phyloP scores from a whole-genome alignment of 2,329 filamentous ascomycete species.

The Cordyceps fumosorosea region DNA sequence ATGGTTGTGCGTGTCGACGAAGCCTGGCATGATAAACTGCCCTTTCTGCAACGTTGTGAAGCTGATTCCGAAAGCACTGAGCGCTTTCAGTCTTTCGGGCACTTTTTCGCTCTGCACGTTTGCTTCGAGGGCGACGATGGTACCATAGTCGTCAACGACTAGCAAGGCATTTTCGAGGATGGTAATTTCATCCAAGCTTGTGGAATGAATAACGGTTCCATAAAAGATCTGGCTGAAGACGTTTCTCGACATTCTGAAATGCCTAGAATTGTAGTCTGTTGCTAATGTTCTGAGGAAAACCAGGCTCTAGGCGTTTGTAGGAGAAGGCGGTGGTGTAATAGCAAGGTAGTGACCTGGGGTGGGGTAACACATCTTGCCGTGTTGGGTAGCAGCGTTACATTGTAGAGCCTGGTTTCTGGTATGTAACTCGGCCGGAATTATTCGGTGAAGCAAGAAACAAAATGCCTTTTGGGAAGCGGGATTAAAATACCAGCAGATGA shows the following conservation, averaged over 20 bases:
- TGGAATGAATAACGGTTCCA: conserved; percentile 29
- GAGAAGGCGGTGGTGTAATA: neutral
- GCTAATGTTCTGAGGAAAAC: neutral
- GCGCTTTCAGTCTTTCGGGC: conserved; percentile 12
- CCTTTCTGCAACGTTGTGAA: conserved; percentile 27
- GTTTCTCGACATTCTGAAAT: neutral
- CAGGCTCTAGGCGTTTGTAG: neutral
- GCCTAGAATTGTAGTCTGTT: neutral
- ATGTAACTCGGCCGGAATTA: neutral
- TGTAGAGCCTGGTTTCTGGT: neutral
- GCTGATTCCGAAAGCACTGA: conserved; percentile 7
- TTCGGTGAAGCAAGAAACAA: neutral
- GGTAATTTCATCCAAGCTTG: conserved; percentile 24
- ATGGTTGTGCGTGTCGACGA: conserved; percentile 63
- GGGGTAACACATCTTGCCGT: conserved; percentile 2
- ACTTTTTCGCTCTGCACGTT: conserved; percentile 15
- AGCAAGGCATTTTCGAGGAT: conserved; percentile 34
- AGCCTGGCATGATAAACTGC: conserved; percentile 52
- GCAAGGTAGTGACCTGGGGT: neutral
- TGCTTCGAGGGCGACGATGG: conserved; percentile 21
- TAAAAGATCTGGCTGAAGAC: neutral
- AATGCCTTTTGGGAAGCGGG: neutral
- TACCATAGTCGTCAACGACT: conserved; percentile 20
- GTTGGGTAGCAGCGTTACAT: neutral
- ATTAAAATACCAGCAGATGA: neutral